Base-by-base conservation (phyloP, 257 asterid genomes). In the Gentiana straminea region DNA sequence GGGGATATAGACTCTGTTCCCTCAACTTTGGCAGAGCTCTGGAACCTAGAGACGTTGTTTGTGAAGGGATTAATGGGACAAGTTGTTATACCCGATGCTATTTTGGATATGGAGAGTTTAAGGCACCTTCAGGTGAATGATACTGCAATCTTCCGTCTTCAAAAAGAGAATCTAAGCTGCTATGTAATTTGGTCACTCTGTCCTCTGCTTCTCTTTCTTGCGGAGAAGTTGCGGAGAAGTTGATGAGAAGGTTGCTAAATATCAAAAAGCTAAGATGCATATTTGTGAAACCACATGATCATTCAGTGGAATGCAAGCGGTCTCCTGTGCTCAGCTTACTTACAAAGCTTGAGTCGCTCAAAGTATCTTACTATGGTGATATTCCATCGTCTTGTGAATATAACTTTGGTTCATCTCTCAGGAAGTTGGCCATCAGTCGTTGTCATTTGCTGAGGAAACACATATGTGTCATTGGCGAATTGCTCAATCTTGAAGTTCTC, bases 111-210 rank as follows among this genome's bases (percentile, higher is more conserved):
- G 61, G 47, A 7, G 13, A 66, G 33, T 4, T 66, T 67, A 35
- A 59, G 72, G 62, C 72, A 66, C 55, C 33, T 58, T 32, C 61
- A 15, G 2, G 47, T 66, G 5, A n/a, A 52, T 3, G 11, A 10
- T 2, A 33, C 41, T 33, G 60, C 60, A 41, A 33, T 13, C 7
- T 53, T 62, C 36, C 36, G 45, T 4, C 34, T 15, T 4, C 12
- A 1, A 13, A 8, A 9, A 24, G 7, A 8, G 2, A 12, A 9
- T 15, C 54, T 10, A 5, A 1, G 2, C 7, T 5, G 46, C 46
- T 41, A 5, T 7, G 46, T 41, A 51, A 51, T 15, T 7, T 51
- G 10, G 35, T 32, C 36, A 51, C 12, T 24, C 24, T 51, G 13
- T 51, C 54, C 1, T 13, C 54, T 4, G 35, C 37, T 1, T 15